Evolutionary conservation across 2,329 filamentous ascomycete species (phyloP).

Genomic region (Emmonsia crescens): DNA sequence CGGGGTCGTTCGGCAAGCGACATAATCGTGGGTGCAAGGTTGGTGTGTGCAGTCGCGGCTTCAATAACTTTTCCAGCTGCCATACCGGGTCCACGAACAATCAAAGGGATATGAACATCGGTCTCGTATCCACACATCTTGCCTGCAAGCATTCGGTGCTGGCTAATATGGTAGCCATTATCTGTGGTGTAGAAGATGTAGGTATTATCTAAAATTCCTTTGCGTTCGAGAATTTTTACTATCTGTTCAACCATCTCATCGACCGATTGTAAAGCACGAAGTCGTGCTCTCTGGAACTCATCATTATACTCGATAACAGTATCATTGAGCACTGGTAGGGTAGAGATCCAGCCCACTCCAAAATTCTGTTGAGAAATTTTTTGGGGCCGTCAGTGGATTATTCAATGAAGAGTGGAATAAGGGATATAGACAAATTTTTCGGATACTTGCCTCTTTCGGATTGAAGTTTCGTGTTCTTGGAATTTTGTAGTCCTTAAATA

Average conservation of each 20-base stretch:
- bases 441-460: conserved; percentile 35
- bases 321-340: conserved; percentile 36
- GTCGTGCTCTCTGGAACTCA: conserved; percentile 40
- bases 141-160: conserved; percentile 48
- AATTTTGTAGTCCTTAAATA: conserved; percentile 29
- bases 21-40: conserved; percentile 52
- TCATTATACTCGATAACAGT: conserved; percentile 41
- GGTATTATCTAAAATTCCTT: conserved; percentile 40
- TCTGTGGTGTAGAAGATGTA: conserved; percentile 53
- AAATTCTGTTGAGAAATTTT: conserved; percentile 21
- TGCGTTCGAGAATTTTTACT: conserved; percentile 31
- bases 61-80: conserved; percentile 31
- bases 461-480: conserved; percentile 57
- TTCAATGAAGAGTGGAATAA: no score
- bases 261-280: conserved; percentile 43
- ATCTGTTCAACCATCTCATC: conserved; percentile 44
- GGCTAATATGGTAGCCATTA: conserved; percentile 51
- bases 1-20: conserved; percentile 25
- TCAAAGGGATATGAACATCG: conserved; percentile 49
- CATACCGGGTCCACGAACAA: conserved; percentile 50
- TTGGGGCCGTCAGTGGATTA: no score
- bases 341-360: conserved; percentile 38
- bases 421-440: no score
- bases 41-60: conserved; percentile 51
- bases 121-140: conserved; percentile 50